phyloP scores from a whole-genome alignment of 352 stramenopile genomes.

The Pythium monospermum region DNA sequence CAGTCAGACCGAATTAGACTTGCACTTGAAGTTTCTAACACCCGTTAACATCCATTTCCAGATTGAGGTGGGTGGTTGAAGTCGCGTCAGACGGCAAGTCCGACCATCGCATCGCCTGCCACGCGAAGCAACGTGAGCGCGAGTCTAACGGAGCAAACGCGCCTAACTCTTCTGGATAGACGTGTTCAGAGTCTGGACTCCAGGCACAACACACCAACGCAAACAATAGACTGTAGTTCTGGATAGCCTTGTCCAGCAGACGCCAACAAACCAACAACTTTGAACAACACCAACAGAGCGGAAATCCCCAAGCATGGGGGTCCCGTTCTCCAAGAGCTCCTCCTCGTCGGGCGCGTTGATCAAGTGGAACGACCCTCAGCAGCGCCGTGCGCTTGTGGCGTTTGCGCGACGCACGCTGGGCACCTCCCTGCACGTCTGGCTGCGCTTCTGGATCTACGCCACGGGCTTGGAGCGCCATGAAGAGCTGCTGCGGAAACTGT shows the following conservation, averaged over 20 bases:
- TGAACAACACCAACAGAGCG: neutral
- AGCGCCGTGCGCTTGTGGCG: constrained; percentile 1
- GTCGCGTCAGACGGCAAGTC: constrained; percentile 1
- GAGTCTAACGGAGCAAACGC: constrained; percentile 5
- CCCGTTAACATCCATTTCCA: too few species aligned
- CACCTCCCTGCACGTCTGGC: constrained; percentile 41
- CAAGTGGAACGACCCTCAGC: too few species aligned
- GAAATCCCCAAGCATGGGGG: constrained; percentile 7
- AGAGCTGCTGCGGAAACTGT: constrained; percentile 34
- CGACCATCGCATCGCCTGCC: neutral
- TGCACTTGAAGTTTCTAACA: constrained; percentile 21
- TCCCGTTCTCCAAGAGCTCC: constrained; percentile 14
- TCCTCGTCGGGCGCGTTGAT: constrained; percentile 13
- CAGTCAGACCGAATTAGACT: too few species aligned
- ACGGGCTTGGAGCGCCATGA: constrained; percentile 68
- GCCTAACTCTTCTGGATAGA: too few species aligned
- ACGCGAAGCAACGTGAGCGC: neutral
- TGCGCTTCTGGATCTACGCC: constrained; percentile 77
- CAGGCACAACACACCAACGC: too few species aligned
- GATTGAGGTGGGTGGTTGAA: constrained; percentile 15
- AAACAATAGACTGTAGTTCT: too few species aligned
- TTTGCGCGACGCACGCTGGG: constrained; percentile 23
- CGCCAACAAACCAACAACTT: neutral
- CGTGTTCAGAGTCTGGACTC: too few species aligned
- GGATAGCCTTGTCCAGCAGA: neutral